Percentiles rank a stretch among this genome's conserved stretches.
These are phyloP conservation scores for Auriculariales sp. DNA, from an alignment of 768 basidiomycete species.

Conservation along the genomic window DNA sequence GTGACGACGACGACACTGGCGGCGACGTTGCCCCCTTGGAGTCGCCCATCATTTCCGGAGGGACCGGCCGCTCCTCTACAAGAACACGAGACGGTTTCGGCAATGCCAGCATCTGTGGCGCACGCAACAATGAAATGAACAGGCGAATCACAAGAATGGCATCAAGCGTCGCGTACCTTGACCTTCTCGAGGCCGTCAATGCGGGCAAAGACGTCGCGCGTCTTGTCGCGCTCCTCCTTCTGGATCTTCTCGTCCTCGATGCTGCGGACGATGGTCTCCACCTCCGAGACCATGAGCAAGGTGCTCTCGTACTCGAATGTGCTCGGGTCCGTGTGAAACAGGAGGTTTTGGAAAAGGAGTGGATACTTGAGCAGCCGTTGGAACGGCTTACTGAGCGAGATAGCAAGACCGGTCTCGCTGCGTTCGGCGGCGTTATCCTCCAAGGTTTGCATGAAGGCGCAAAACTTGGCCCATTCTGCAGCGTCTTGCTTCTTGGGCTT, in stretches of 20 bases:
- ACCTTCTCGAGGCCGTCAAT: slow-evolving; percentile 95
- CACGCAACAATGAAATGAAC: not conserved
- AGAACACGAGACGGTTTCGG: slow-evolving; percentile 83
- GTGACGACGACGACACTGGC: slow-evolving; percentile 22
- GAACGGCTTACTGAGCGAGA: slow-evolving; percentile 93
- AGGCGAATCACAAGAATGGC: not conserved
- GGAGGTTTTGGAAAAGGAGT: slow-evolving; percentile 89
- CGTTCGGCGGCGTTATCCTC: slow-evolving; percentile 71
- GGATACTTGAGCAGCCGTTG: slow-evolving; percentile 95
- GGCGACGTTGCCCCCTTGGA: slow-evolving; percentile 6
- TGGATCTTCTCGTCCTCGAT: slow-evolving; percentile 98
- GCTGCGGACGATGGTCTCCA: slow-evolving; percentile 88
- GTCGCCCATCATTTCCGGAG: slow-evolving; percentile 8
- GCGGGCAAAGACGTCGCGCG: slow-evolving; percentile 86
- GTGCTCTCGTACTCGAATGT: slow-evolving; percentile 97
- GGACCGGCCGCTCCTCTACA: slow-evolving; percentile 51
- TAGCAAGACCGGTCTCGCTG: slow-evolving; percentile 89
- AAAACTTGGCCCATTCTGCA: slow-evolving; percentile 64
- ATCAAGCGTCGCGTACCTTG: slow-evolving; percentile 33
- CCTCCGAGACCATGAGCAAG: slow-evolving; percentile 90
- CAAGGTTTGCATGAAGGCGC: slow-evolving; percentile 52
- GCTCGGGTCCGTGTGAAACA: slow-evolving; percentile 93
- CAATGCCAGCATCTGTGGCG: slow-evolving; percentile 45
- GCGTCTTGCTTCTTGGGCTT: slow-evolving; percentile 73
- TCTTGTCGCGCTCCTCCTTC: slow-evolving; percentile 91